Percentiles rank a stretch among this genome's conserved stretches.
Conservation (phyloP, 176 grass and related monocot species). For the Avena eriantha region DNA sequence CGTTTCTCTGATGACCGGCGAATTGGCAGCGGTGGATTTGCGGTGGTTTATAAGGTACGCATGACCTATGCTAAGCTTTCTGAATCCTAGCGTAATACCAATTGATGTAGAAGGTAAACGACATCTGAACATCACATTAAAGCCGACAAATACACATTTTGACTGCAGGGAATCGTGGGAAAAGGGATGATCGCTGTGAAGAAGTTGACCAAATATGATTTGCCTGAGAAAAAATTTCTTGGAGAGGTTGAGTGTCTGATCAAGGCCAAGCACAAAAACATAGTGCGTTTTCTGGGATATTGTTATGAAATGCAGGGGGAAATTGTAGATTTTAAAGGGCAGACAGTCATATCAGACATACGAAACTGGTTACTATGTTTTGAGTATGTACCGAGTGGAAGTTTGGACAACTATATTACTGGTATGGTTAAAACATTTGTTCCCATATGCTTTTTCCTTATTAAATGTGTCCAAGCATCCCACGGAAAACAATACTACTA, state of each 20-base stretch:
- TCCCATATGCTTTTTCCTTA: not conserved
- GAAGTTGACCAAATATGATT: not conserved
- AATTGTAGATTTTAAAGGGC: not conserved
- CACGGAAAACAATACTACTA: too few relatives aligned
- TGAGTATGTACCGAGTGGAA: not conserved
- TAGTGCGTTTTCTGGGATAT: not conserved
- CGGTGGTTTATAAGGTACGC: not conserved
- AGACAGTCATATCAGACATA: not conserved
- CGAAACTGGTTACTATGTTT: not conserved
- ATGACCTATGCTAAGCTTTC: too few relatives aligned
- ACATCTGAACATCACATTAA: too few relatives aligned
- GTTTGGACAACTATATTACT: not conserved
- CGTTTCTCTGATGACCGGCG: too few relatives aligned
- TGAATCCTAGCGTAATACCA: too few relatives aligned
- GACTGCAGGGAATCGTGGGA: not conserved
- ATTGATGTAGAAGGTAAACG: too few relatives aligned
- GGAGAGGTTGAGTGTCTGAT: not conserved
- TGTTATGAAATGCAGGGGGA: not conserved
- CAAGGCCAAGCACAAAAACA: not conserved
- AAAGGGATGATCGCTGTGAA: not conserved
- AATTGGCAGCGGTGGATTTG: constrained; percentile 8
- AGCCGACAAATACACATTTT: not conserved
- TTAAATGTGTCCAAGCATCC: too few relatives aligned
- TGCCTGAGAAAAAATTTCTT: not conserved
- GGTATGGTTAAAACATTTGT: not conserved